These are phyloP conservation scores for Volvariella volvacea DNA, from an alignment of 1,284 basidiomycete species.

Conservation along the genomic window DNA sequence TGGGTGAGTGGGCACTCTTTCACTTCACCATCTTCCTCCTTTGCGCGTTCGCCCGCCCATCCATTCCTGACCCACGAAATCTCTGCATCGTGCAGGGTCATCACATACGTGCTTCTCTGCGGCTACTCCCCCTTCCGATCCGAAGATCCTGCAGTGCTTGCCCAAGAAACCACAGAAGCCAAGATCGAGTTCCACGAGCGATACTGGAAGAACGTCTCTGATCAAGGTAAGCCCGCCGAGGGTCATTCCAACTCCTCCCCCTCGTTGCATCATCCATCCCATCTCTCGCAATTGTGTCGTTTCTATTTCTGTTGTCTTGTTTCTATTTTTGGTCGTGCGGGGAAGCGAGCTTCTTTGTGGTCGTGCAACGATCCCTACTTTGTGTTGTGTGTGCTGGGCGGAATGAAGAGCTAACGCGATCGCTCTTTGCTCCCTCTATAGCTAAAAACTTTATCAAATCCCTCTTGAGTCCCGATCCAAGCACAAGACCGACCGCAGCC, in stretches of 20 bases:
- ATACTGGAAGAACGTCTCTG: slow-evolving; percentile 89
- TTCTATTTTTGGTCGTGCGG: not conserved
- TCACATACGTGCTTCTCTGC: slow-evolving; percentile 89
- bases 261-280: too few species aligned
- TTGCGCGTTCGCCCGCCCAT: slow-evolving; percentile 17
- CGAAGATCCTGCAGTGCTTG: slow-evolving; percentile 70
- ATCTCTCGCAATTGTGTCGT: too few species aligned
- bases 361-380: too few species aligned
- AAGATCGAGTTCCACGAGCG: slow-evolving; percentile 88
- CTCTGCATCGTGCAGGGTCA: slow-evolving; percentile 64
- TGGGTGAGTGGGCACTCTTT: too few species aligned
- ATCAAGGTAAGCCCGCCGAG: slow-evolving; percentile 46
- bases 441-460: slow-evolving; percentile 83
- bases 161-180: slow-evolving; percentile 78
- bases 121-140: slow-evolving; percentile 93
- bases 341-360: too few species aligned
- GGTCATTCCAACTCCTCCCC: not conserved
- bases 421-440: slow-evolving; percentile 21
- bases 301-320: too few species aligned
- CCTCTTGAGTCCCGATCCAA: slow-evolving; percentile 72
- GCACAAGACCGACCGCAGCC: slow-evolving; percentile 65
- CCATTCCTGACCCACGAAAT: not conserved
- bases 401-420: not conserved
- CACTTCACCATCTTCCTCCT: too few species aligned
- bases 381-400: too few species aligned